A percentile compares a stretch with the other conserved stretches of the same genome.
Evolutionary conservation across 345 rosid species (phyloP).

Genomic region (Fremontodendron californicum): DNA sequence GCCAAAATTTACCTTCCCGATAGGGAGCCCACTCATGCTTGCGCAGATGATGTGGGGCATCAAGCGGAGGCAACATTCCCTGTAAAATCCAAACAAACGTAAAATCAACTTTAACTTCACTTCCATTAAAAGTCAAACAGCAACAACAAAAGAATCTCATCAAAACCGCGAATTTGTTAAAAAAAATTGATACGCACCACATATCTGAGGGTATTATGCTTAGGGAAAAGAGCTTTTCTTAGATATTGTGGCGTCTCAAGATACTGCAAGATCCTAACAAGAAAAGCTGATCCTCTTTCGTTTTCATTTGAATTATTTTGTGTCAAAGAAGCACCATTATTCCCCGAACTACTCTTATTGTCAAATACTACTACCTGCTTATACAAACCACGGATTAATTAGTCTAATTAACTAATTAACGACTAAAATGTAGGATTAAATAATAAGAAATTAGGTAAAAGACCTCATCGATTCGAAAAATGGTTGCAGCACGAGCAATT

Average conservation of each 20-base stretch:
- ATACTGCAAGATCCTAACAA: constrained; percentile 70
- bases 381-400: background rate
- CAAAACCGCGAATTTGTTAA: background rate
- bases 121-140: background rate
- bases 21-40: constrained; percentile 91
- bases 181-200: constrained; percentile 49
- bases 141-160: background rate
- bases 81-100: constrained; percentile 14
- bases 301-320: constrained; percentile 40
- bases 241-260: constrained; percentile 93
- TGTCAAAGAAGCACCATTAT: constrained; percentile 20
- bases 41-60: constrained; percentile 96
- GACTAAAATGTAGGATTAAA: background rate
- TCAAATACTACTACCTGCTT: constrained; percentile 85
- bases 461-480: constrained; percentile 90
- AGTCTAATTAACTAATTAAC: background rate
- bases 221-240: constrained; percentile 80
- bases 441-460: background rate
- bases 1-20: constrained; percentile 61
- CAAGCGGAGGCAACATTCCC: constrained; percentile 97
- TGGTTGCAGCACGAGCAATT: constrained; percentile 90
- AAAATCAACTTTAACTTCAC: background rate
- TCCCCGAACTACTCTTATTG: constrained; percentile 38
- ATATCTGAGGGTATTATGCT: constrained; percentile 67
- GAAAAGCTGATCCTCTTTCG: constrained; percentile 78